A percentile compares a stretch with the other conserved stretches of the same genome.
These are phyloP conservation scores for Mortierella antarctica DNA, from an alignment of 192 early-diverging fungal genomes.

Conservation along the genomic window DNA sequence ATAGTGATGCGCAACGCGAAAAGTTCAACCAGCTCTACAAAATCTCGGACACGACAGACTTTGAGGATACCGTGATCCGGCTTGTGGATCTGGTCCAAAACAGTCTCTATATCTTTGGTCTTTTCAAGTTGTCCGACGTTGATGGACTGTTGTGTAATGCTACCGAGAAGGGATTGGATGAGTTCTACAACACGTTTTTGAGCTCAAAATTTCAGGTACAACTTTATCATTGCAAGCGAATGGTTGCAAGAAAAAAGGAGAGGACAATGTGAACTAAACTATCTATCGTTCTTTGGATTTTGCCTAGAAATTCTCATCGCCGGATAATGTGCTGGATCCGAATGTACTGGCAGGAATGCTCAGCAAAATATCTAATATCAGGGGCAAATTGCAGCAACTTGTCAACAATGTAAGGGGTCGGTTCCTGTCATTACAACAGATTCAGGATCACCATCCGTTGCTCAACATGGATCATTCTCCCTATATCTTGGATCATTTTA, in stretches of 20 bases:
- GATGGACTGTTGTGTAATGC: constrained; percentile 64
- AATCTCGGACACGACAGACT: constrained; percentile 56
- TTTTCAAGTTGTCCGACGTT: constrained; percentile 54
- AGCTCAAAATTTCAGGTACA: constrained; percentile 46
- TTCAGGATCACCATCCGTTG: no score
- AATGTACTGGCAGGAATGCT: constrained; percentile 61
- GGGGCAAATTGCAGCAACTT: constrained; percentile 59
- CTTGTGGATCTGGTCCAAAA: constrained; percentile 59
- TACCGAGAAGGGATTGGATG: constrained; percentile 53
- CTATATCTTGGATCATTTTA: background rate
- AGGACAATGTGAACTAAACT: background rate
- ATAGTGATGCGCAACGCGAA: constrained; percentile 61
- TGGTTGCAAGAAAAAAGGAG: no score
- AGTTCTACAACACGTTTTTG: constrained; percentile 54
- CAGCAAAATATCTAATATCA: constrained; percentile 55
- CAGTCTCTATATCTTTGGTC: constrained; percentile 53
- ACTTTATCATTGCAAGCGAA: background rate
- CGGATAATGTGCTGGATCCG: constrained; percentile 60
- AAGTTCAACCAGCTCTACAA: constrained; percentile 64
- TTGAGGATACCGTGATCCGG: constrained; percentile 61
- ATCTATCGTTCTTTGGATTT: background rate
- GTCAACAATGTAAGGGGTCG: constrained; percentile 54
- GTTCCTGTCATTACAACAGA: no score
- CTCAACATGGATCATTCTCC: no score
- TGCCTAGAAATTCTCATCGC: constrained; percentile 15